These are phyloP conservation scores for Tolypocladium pustulatum DNA, from an alignment of 2,329 filamentous ascomycete species.

Conservation along the genomic window DNA sequence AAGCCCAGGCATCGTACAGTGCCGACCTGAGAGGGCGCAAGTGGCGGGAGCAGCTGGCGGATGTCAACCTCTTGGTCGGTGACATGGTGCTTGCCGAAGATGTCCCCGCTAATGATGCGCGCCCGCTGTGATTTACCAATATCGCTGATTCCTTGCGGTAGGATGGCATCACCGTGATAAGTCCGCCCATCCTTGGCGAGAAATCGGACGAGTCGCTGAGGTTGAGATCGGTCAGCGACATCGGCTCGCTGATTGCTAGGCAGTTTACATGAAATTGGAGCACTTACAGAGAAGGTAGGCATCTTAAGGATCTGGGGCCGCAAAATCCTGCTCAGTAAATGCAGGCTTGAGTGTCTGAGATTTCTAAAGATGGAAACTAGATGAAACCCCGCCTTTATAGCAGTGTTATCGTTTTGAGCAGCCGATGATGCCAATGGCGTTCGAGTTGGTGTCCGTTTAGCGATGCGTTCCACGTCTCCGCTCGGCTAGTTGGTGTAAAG, in stretches of 20 bases:
- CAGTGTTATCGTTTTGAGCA: not conserved
- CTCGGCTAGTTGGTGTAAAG: not conserved
- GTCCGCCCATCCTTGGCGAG: conserved; percentile 57
- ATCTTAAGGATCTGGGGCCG: conserved; percentile 15
- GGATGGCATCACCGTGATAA: conserved; percentile 66
- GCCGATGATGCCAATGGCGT: not conserved
- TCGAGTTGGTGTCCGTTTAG: not conserved
- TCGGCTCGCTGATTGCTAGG: not conserved
- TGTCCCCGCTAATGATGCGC: conserved; percentile 51
- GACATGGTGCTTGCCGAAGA: conserved; percentile 54
- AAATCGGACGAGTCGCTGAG: conserved; percentile 62
- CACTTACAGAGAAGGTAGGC: conserved; percentile 35
- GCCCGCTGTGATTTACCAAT: conserved; percentile 51
- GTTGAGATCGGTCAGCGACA: not conserved
- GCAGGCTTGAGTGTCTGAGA: conserved; percentile 15
- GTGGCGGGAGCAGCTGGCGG: conserved; percentile 48
- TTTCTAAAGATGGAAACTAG: not conserved
- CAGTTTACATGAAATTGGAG: not conserved
- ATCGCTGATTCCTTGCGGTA: conserved; percentile 49
- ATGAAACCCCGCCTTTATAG: not conserved
- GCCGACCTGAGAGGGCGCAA: conserved; percentile 50
- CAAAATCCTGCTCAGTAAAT: conserved; percentile 9
- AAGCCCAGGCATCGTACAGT: conserved; percentile 61
- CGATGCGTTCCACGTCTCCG: not conserved
- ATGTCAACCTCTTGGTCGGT: conserved; percentile 50